Evolutionary conservation across 1,139 yeast genomes (phyloP).

Genomic region (Suhomyces bolitotheri): DNA sequence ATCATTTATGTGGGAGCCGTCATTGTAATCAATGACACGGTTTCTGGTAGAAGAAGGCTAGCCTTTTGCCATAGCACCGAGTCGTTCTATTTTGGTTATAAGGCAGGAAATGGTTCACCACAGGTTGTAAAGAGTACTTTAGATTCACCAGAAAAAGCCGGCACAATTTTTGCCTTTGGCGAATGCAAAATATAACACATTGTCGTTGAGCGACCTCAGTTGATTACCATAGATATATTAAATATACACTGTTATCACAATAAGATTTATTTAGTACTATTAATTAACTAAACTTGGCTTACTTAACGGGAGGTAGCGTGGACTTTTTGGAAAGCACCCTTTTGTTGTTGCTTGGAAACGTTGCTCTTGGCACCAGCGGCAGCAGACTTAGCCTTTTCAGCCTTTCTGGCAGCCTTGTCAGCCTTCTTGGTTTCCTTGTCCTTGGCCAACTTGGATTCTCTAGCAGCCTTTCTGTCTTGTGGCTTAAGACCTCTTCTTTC

Average conservation of each 20-base stretch:
- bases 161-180: slow-evolving; percentile 35
- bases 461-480: slow-evolving; percentile 96
- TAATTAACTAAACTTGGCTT: slow-evolving; percentile 15
- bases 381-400: slow-evolving; percentile 85
- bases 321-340: slow-evolving; percentile 96
- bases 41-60: slow-evolving; percentile 18
- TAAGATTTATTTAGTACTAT: slow-evolving; percentile 18
- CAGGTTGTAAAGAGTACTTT: slow-evolving; percentile 34
- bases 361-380: slow-evolving; percentile 63
- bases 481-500: slow-evolving; percentile 97
- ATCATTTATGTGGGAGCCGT: slow-evolving; percentile 38
- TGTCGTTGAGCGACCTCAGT: not conserved
- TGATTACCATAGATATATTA: slow-evolving; percentile 14
- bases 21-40: slow-evolving; percentile 21
- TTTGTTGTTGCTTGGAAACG: slow-evolving; percentile 82
- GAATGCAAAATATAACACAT: slow-evolving; percentile 27
- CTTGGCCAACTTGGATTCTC: slow-evolving; percentile 86
- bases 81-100: slow-evolving; percentile 44
- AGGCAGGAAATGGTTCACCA: slow-evolving; percentile 13
- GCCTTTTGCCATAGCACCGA: slow-evolving; percentile 48
- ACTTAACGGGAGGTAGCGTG: slow-evolving; percentile 93
- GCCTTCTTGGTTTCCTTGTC: slow-evolving; percentile 96
- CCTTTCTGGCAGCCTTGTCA: slow-evolving; percentile 92
- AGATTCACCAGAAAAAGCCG: slow-evolving; percentile 18
- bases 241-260: slow-evolving; percentile 21